Conservation (phyloP, 2,329 filamentous ascomycete genomes). For the Coniochaeta sp. region DNA sequence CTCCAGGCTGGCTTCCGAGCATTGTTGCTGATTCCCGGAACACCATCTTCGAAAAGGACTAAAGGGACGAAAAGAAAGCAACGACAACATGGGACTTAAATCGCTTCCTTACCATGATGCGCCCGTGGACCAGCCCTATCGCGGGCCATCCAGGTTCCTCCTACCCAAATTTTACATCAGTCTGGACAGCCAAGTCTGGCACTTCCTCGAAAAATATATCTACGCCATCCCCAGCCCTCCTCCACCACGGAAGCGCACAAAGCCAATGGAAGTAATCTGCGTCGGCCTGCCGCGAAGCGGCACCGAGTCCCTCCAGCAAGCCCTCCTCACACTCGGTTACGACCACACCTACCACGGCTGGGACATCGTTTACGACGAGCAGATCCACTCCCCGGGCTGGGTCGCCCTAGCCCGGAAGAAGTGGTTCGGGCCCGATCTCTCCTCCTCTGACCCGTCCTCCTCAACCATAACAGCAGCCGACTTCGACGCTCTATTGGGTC, state of each 20-base stretch:
- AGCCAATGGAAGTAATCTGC: constrained; percentile 25
- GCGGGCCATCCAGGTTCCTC: neutral
- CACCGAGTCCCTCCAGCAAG: constrained; percentile 26
- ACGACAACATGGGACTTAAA: neutral
- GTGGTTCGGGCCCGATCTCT: constrained; percentile 11
- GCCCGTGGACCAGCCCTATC: neutral
- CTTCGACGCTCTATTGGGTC: constrained; percentile 13
- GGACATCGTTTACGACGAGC: constrained; percentile 22
- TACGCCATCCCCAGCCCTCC: constrained; percentile 13
- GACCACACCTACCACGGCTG: constrained; percentile 25
- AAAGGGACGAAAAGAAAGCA: neutral
- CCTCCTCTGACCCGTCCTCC: neutral
- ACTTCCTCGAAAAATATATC: constrained; percentile 11
- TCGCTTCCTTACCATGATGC: neutral
- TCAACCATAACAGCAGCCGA: constrained; percentile 8
- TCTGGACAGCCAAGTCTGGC: constrained; percentile 9
- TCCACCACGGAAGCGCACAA: constrained; percentile 18
- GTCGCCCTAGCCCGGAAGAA: constrained; percentile 17
- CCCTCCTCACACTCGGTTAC: constrained; percentile 20
- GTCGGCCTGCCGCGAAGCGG: constrained; percentile 23
- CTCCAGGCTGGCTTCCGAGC: no score
- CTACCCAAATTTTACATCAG: constrained; percentile 4
- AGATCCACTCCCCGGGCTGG: constrained; percentile 14
- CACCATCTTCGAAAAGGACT: neutral
- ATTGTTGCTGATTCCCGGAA: no score